These are phyloP conservation scores for Leptographium lundbergii DNA, from an alignment of 2,329 filamentous ascomycete species.

Conservation along the genomic window DNA sequence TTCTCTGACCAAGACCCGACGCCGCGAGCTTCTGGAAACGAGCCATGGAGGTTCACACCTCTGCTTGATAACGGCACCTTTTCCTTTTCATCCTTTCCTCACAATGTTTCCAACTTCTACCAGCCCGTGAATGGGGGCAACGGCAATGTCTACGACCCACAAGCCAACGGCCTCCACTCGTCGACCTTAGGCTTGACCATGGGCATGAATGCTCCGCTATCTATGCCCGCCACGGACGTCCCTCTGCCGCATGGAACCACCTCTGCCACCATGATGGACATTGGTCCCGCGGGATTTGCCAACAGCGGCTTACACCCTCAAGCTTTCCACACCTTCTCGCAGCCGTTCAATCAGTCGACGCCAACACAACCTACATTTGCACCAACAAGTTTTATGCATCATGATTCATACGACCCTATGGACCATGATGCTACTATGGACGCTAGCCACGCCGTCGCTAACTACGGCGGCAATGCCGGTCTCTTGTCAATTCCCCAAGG, in stretches of 20 bases:
- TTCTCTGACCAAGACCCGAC: constrained; percentile 69
- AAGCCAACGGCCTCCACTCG: constrained; percentile 79
- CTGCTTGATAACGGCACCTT: constrained; percentile 77
- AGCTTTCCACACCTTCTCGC: constrained; percentile 46
- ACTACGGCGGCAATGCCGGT: not conserved
- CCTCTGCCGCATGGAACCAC: constrained; percentile 42
- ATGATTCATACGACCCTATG: constrained; percentile 71
- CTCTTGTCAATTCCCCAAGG: constrained; percentile 6
- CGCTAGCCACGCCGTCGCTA: constrained; percentile 27
- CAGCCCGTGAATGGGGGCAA: constrained; percentile 74
- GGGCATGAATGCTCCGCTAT: constrained; percentile 70
- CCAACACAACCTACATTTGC: constrained; percentile 51
- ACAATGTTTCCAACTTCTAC: constrained; percentile 73
- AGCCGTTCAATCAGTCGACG: constrained; percentile 56
- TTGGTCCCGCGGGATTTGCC: constrained; percentile 52
- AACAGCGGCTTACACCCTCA: constrained; percentile 27
- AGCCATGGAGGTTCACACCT: constrained; percentile 79
- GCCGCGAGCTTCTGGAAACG: constrained; percentile 57
- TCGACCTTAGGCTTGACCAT: constrained; percentile 62
- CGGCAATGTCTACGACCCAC: constrained; percentile 68
- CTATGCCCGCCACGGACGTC: constrained; percentile 58
- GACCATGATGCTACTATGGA: constrained; percentile 59
- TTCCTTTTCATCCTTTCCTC: constrained; percentile 66
- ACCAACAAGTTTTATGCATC: constrained; percentile 68
- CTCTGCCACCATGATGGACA: constrained; percentile 42